Conservation (phyloP, 768 basidiomycete species). For the Leccinum fibrillosum region DNA sequence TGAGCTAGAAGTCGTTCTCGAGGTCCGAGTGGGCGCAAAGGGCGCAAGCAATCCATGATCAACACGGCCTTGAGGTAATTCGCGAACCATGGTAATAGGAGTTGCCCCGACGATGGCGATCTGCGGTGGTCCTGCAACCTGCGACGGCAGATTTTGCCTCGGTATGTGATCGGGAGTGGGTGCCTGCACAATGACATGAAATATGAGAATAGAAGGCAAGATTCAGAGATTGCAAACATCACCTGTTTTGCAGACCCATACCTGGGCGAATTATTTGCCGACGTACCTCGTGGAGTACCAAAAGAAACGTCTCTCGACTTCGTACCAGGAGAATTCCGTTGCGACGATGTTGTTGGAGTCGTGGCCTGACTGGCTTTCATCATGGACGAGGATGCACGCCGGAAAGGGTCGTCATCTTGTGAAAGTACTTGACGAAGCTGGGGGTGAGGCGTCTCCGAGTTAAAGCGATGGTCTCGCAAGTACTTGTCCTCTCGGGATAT, state of each 20-base stretch:
- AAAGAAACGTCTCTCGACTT: conserved; percentile 15
- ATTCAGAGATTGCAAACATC: neutral
- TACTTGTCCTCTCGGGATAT: conserved; percentile 31
- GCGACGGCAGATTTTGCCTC: conserved; percentile 8
- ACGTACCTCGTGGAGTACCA: conserved; percentile 23
- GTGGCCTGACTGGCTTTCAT: conserved; percentile 25
- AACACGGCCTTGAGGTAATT: conserved; percentile 24
- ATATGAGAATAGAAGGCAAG: conserved; percentile 8
- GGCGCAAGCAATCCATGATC: conserved; percentile 26
- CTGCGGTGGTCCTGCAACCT: conserved; percentile 23
- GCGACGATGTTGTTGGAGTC: conserved; percentile 22
- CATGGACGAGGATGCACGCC: conserved; percentile 24
- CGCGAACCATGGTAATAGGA: conserved; percentile 14
- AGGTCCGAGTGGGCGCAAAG: conserved; percentile 22
- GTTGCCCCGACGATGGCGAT: conserved; percentile 32
- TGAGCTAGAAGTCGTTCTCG: conserved; percentile 23
- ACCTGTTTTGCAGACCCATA: conserved; percentile 27
- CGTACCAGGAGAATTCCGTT: conserved; percentile 22
- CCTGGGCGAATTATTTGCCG: conserved; percentile 22
- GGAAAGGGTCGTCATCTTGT: conserved; percentile 24
- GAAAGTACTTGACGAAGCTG: conserved; percentile 34
- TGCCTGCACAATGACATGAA: conserved; percentile 8
- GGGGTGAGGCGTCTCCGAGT: conserved; percentile 21
- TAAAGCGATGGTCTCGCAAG: conserved; percentile 15
- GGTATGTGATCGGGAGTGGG: conserved; percentile 19